Evolutionary conservation across 495 filamentous ascomycete species (phyloP), one percentile per base, ranked within the genome.

Genomic region (Podospora sp.): DNA sequence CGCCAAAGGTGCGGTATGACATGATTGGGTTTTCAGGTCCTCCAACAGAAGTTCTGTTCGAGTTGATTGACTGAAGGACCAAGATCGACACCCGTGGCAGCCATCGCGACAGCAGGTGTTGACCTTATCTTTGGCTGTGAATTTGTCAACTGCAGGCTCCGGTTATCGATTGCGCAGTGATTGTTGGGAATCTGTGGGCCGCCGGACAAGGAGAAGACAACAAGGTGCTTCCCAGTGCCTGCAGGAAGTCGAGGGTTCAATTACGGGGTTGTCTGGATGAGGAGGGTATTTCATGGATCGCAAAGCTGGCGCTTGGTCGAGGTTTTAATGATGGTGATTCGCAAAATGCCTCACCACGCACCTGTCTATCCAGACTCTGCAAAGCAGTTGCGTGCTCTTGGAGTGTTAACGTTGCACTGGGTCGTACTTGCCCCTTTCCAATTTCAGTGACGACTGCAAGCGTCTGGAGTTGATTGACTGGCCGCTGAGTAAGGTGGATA

Each of bases 341-440:
- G 52, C 20, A 55, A 55, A 55, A 55, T 55, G 52, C 52, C 52
- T 55, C 52, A 55, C 20, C 8, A n/a, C 8, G 18, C 22, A 11
- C 21, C 40, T 46, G 40, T 18, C 12, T 18, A 18, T 14, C 40
- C 40, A 46, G 16, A 18, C 5, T 46, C 16, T 46, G 29, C 4
- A 8, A 33, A 8, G 29, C 29, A 46, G 40, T 46, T 22, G 7
- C 52, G n/a, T 26, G 52, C 14, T 53, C 33, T 36, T 36, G 5
- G 16, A 46, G 40, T 14, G 40, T 46, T 11, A 46, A 26, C 20
- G 52, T 55, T 22, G 52, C 52, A 55, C 52, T n/a, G 52, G 24
- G 52, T 55, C 52, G 52, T 55, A 55, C 52, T 22, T 55, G 14
- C 29, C 52, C 52, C 52, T 22, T 46, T 46, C 40, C 2, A 46